Evolutionary conservation across 2,329 filamentous ascomycete species (phyloP).

Genomic region (Colletotrichum sp.): DNA sequence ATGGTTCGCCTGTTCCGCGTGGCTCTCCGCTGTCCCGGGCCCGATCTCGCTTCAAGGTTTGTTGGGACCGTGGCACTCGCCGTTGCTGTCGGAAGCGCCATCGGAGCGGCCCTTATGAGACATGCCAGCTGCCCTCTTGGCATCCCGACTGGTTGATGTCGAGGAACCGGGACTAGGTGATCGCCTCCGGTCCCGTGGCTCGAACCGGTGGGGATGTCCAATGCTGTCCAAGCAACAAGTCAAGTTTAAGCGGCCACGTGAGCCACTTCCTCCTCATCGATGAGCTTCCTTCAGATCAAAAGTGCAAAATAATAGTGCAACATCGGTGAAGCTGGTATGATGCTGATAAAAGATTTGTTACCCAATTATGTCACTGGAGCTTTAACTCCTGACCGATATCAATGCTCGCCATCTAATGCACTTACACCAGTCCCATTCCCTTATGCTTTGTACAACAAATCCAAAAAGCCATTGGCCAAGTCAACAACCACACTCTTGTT

Average conservation of each 20-base stretch:
- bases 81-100: neutral
- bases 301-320: neutral
- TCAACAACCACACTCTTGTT: conserved; percentile 96
- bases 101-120: neutral
- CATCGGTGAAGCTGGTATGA: neutral
- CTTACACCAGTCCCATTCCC: neutral
- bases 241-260: neutral
- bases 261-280: neutral
- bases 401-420: conserved; percentile 8
- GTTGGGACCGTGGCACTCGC: neutral
- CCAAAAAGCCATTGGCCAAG: conserved; percentile 87
- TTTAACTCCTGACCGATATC: conserved; percentile 8
- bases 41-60: neutral
- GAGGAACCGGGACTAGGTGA: neutral
- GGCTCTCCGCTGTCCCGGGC: neutral
- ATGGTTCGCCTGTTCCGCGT: neutral
- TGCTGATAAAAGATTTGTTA: neutral
- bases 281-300: neutral
- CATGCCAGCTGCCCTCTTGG: neutral
- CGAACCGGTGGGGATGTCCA: neutral
- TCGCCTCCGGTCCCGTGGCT: neutral
- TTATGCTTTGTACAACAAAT: conserved; percentile 89
- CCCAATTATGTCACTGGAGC: neutral
- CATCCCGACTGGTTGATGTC: neutral
- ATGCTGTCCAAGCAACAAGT: neutral